Evolutionary conservation across 1,139 yeast species (phyloP).

Genomic region (Zygosaccharomyces pseudobailii): DNA sequence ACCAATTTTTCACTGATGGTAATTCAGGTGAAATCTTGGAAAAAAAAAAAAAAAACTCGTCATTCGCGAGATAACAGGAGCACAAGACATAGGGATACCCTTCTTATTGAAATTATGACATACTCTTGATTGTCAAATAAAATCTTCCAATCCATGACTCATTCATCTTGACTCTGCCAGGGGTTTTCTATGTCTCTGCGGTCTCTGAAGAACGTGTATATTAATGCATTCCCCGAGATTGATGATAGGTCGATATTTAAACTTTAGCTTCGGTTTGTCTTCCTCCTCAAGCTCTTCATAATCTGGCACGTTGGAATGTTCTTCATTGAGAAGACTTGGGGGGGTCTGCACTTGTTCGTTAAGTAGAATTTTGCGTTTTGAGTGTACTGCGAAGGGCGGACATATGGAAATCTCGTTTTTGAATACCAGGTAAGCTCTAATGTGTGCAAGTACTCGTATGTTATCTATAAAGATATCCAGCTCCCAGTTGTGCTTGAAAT

Average conservation of each 20-base stretch:
- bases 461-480: slow-evolving; percentile 28
- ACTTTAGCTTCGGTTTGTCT: slow-evolving; percentile 23
- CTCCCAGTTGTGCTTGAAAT: slow-evolving; percentile 30
- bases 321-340: slow-evolving; percentile 10
- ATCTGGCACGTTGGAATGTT: neutral
- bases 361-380: slow-evolving; percentile 12
- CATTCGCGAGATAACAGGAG: neutral
- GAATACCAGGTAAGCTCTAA: slow-evolving; percentile 24
- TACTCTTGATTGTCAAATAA: too few species aligned
- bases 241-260: slow-evolving; percentile 21
- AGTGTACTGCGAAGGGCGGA: slow-evolving; percentile 4
- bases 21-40: too few species aligned
- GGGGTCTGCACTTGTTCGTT: slow-evolving; percentile 8
- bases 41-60: neutral
- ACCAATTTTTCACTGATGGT: neutral
- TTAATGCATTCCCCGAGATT: slow-evolving; percentile 28
- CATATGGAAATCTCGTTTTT: slow-evolving; percentile 8
- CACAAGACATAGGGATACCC: neutral
- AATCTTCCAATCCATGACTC: neutral
- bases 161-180: neutral
- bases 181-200: slow-evolving; percentile 19
- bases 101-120: neutral
- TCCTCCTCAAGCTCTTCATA: slow-evolving; percentile 9
- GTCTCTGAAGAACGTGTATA: slow-evolving; percentile 30
- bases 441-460: slow-evolving; percentile 21